phyloP scores from a whole-genome alignment of 208 protist genomes.

The Trypanosoma melophagium region DNA sequence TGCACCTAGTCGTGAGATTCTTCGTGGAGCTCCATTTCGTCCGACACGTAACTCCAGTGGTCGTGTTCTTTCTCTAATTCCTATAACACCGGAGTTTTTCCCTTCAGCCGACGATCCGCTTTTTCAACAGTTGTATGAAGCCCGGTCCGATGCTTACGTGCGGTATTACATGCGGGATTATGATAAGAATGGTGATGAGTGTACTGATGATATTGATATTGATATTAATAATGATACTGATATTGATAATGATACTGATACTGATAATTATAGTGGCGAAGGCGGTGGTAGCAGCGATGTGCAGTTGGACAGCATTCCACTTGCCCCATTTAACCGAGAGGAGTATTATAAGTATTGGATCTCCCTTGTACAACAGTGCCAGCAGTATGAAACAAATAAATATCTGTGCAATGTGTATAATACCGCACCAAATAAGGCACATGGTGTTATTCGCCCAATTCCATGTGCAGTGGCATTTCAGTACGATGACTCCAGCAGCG shows the following conservation, averaged over 20 bases:
- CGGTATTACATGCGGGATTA: conserved; percentile 61
- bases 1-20: conserved; percentile 60
- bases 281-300: conserved; percentile 8
- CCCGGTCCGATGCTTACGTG: conserved; percentile 56
- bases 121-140: conserved; percentile 61
- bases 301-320: conserved; percentile 47
- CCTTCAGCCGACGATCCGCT: conserved; percentile 47
- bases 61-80: conserved; percentile 50
- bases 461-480: conserved; percentile 67
- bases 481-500: conserved; percentile 39
- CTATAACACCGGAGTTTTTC: conserved; percentile 53
- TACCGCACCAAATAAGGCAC: conserved; percentile 16
- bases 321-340: conserved; percentile 27
- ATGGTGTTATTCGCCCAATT: conserved; percentile 35
- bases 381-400: conserved; percentile 35
- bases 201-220: no score
- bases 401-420: conserved; percentile 33
- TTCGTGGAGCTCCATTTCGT: conserved; percentile 45
- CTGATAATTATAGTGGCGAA: no score
- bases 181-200: background rate
- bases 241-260: no score
- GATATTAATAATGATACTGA: no score
- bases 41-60: conserved; percentile 25
- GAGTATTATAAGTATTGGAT: conserved; percentile 36
- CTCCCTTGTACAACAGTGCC: background rate